phyloP scores from a whole-genome alignment of 257 asterid species.

The Schizonepeta tenuifolia region DNA sequence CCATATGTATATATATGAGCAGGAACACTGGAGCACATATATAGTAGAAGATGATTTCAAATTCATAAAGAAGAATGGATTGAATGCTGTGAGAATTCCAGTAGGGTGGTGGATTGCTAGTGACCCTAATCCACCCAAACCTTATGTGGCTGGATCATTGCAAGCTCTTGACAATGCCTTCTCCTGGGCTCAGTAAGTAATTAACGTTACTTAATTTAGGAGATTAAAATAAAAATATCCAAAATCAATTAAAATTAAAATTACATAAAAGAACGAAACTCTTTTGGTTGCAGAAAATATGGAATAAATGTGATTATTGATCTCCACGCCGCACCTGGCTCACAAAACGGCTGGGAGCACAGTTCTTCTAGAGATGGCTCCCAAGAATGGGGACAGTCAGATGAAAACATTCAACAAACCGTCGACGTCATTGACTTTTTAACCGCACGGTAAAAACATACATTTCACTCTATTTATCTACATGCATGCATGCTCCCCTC shows the following conservation, averaged over 20 bases:
- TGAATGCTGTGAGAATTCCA: slow-evolving; percentile 72
- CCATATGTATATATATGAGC: background rate
- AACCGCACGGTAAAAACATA: slow-evolving; percentile 45
- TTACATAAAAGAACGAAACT: too few species aligned
- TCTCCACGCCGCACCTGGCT: slow-evolving; percentile 81
- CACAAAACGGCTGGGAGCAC: slow-evolving; percentile 77
- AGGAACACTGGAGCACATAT: slow-evolving; percentile 75
- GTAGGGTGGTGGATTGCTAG: slow-evolving; percentile 88
- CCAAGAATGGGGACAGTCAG: slow-evolving; percentile 71
- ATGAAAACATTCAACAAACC: slow-evolving; percentile 58
- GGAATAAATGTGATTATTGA: slow-evolving; percentile 64
- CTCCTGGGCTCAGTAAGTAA: slow-evolving; percentile 64
- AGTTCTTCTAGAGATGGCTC: slow-evolving; percentile 70
- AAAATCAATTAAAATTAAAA: background rate
- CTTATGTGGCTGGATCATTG: slow-evolving; percentile 72
- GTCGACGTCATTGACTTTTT: slow-evolving; percentile 54
- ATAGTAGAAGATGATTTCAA: slow-evolving; percentile 74
- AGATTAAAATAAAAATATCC: background rate
- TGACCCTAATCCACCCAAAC: slow-evolving; percentile 67
- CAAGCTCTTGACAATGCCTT: slow-evolving; percentile 70
- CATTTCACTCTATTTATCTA: too few species aligned
- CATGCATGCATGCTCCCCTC: too few species aligned
- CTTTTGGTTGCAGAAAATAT: slow-evolving; percentile 54
- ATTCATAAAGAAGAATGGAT: slow-evolving; percentile 53
- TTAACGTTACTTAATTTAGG: background rate